Conservation (phyloP, 1,284 basidiomycete species). For the Ceratobasidium sp. region DNA sequence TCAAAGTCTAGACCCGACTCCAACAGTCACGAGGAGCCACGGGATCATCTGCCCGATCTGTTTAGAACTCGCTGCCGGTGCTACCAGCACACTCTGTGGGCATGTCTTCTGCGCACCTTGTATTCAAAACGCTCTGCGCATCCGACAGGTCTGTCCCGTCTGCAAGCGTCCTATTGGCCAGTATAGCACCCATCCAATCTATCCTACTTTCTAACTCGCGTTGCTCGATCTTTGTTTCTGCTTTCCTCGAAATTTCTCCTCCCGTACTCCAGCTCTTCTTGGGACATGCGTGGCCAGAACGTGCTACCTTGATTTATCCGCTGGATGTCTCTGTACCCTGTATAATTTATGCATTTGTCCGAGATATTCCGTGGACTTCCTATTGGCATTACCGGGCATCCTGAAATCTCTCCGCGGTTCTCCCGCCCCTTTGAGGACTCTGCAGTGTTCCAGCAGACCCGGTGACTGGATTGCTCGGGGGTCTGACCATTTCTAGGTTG, state of each 20-base stretch:
- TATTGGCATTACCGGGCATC: neutral
- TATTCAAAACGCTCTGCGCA: conserved; percentile 11
- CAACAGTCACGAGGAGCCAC: conserved; percentile 20
- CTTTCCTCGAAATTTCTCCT: neutral
- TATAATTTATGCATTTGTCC: conserved; percentile 35
- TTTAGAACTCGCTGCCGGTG: neutral
- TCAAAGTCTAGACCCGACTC: conserved; percentile 6
- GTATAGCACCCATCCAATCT: conserved; percentile 36
- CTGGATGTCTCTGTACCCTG: conserved; percentile 19
- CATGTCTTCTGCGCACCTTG: conserved; percentile 37
- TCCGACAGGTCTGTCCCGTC: conserved; percentile 23
- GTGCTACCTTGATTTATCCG: conserved; percentile 3
- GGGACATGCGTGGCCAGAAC: neutral
- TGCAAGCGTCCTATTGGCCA: conserved; percentile 18
- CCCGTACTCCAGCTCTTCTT: conserved; percentile 21
- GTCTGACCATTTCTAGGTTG: conserved; percentile 20
- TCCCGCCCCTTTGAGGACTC: neutral
- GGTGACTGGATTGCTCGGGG: conserved; percentile 8
- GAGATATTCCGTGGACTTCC: neutral
- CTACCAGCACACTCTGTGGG: conserved; percentile 37
- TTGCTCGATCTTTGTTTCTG: conserved; percentile 15
- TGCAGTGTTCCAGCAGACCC: neutral
- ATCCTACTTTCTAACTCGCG: conserved; percentile 12
- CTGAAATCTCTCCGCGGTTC: neutral
- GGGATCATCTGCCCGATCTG: conserved; percentile 41